These are phyloP conservation scores for Paramecium caudatum DNA, from an alignment of 73 alveolate genomes.

Conservation along the genomic window DNA sequence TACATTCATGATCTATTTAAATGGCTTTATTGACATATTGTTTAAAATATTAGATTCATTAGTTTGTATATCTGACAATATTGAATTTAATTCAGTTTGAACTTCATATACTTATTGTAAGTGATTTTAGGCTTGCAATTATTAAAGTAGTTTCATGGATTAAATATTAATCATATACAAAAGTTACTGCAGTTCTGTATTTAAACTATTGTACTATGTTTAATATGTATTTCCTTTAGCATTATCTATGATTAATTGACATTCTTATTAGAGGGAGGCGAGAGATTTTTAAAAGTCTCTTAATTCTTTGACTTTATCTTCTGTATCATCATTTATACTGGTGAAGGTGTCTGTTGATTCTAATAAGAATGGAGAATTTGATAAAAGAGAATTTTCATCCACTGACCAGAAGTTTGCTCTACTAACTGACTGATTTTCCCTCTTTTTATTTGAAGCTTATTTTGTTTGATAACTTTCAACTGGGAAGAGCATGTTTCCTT, in stretches of 20 bases:
- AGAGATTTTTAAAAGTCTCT: constrained; percentile 53
- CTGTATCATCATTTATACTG: constrained; percentile 13
- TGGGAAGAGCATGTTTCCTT: constrained; percentile 51
- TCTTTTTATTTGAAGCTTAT: constrained; percentile 35
- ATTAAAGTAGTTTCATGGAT: constrained; percentile 47
- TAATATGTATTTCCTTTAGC: constrained; percentile 37
- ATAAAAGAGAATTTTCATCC: constrained; percentile 51
- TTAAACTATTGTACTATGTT: constrained; percentile 33
- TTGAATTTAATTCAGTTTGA: constrained; percentile 28
- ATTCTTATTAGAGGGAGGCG: constrained; percentile 13
- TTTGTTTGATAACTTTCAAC: constrained; percentile 10
- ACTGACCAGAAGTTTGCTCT: constrained; percentile 70
- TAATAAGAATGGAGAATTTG: constrained; percentile 42
- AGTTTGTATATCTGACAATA: constrained; percentile 27
- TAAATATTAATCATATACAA: constrained; percentile 47
- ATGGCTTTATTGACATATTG: constrained; percentile 48
- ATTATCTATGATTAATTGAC: constrained; percentile 20
- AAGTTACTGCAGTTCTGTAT: constrained; percentile 52
- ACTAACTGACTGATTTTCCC: constrained; percentile 68
- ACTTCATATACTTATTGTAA: constrained; percentile 43
- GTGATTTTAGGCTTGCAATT: constrained; percentile 1
- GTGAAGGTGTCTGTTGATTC: constrained; percentile 54
- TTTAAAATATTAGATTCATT: constrained; percentile 47
- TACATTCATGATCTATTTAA: constrained; percentile 28
- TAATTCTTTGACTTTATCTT: constrained; percentile 51